Percentiles rank a stretch among this genome's conserved stretches.
These are phyloP conservation scores for Dendrobium nobile DNA, from an alignment of 106 monocot species.

Conservation along the genomic window DNA sequence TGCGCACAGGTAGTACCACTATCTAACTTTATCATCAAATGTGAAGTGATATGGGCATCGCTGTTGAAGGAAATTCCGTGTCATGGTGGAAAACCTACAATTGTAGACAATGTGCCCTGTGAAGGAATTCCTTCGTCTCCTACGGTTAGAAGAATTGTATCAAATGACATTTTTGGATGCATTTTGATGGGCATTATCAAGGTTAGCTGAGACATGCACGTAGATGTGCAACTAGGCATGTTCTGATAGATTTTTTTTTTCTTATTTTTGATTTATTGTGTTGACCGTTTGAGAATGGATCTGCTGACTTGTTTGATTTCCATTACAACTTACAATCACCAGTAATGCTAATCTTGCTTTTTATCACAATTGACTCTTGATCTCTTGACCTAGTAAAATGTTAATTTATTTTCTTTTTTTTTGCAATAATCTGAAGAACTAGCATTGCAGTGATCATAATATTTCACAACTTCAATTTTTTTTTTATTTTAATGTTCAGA, in stretches of 20 bases:
- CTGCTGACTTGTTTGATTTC: not conserved
- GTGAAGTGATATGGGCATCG: conserved; percentile 49
- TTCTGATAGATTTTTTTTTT: not conserved
- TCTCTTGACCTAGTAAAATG: not conserved
- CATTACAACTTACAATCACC: not conserved
- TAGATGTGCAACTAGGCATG: not conserved
- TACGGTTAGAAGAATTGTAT: conserved; percentile 49
- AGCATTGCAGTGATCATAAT: not conserved
- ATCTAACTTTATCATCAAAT: conserved; percentile 59
- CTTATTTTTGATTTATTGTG: not conserved
- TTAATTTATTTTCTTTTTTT: not conserved
- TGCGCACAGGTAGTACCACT: conserved; percentile 57
- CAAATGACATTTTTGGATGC: conserved; percentile 66
- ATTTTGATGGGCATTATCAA: conserved; percentile 64
- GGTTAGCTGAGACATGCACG: conserved; percentile 27
- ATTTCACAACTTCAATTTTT: conserved; percentile 7
- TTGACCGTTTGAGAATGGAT: not conserved
- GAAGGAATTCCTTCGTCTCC: conserved; percentile 29
- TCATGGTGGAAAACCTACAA: conserved; percentile 9
- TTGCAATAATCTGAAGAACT: not conserved
- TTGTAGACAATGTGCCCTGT: conserved; percentile 7
- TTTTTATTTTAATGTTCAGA: conserved; percentile 34
- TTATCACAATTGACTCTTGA: too few species aligned
- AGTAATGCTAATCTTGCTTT: not conserved
- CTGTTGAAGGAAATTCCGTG: conserved; percentile 14